Conservation (phyloP, 1,284 basidiomycete genomes). For the Thecaphora thlaspeos region DNA sequence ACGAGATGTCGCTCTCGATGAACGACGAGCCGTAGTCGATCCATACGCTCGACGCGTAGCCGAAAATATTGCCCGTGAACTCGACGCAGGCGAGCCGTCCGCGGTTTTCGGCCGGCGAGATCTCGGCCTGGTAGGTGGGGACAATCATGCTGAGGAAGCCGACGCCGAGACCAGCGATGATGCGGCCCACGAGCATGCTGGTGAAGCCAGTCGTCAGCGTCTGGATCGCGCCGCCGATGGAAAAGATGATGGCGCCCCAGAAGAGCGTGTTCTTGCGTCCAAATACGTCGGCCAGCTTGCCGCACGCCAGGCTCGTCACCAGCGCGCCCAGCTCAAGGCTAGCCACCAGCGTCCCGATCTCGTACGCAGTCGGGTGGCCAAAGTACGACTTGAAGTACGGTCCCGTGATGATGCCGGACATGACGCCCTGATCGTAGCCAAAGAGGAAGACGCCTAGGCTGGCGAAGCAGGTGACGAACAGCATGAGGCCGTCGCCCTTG, state of each 20-base stretch:
- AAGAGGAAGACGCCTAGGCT: conserved; percentile 85
- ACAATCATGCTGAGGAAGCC: conserved; percentile 86
- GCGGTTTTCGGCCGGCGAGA: conserved; percentile 83
- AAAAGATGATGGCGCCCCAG: conserved; percentile 81
- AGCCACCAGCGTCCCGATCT: conserved; percentile 72
- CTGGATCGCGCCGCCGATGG: conserved; percentile 83
- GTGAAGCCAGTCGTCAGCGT: conserved; percentile 80
- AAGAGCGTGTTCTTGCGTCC: conserved; percentile 85
- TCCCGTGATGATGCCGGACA: conserved; percentile 80
- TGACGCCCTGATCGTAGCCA: conserved; percentile 58
- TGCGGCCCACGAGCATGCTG: conserved; percentile 81
- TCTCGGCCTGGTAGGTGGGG: conserved; percentile 95
- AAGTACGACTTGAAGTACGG: conserved; percentile 74
- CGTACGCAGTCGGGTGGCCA: conserved; percentile 65
- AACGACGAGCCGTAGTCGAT: conserved; percentile 86
- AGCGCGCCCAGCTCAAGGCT: conserved; percentile 80
- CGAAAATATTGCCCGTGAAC: conserved; percentile 82
- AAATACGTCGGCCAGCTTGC: conserved; percentile 79
- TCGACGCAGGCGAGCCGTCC: conserved; percentile 78
- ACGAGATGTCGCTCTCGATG: conserved; percentile 59
- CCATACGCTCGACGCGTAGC: conserved; percentile 84
- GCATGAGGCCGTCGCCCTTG: conserved; percentile 50
- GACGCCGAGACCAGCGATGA: conserved; percentile 89
- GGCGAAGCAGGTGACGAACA: conserved; percentile 68
- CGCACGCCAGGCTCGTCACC: conserved; percentile 79